Base-by-base conservation (phyloP, 805 yeast species). In the Ascoidea rubescens region DNA sequence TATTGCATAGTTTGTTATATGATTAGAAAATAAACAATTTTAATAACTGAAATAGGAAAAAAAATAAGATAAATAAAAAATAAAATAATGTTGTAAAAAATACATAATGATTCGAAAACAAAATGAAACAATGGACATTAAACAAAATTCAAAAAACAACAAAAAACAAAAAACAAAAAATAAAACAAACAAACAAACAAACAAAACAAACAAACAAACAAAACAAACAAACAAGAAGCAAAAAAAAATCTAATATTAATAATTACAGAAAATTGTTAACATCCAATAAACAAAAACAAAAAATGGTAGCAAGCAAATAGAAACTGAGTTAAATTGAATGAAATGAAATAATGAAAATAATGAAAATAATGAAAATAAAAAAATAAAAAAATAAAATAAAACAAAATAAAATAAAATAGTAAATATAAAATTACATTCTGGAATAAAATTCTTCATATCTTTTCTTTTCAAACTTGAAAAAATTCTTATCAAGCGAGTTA, bases 361-460 rank as follows among this genome's bases (percentile, higher is more conserved):
- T n/a, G 45, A 14, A 14, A 14, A 14, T 14, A n/a, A n/a, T 2
- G 3, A 21, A 21, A 21, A 21, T 21, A 21, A 21, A 21, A 21
- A 2, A 21, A 21, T 21, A 21, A 21, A 21, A 21, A 21, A 21
- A 21, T 21, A 21, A 21, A 21, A 21, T n/a, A n/a, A 21, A 21
- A 21, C 3, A 21, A 2, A 21, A 21, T 21, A 21, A 21, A 21
- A 21, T 21, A 21, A 21, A 21, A 21, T 21, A 21, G 28, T 21
- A 21, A 21, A 21, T 3, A 21, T 21, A 21, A 21, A 21, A 7
- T 51, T 52, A 55, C 51, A 55, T 55, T 49, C 55, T 51, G 7
- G 55, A 37, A 45, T 55, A 55, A 47, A 54, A 55, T 31, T 55
- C 58, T 46, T 55, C 58, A 33, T 54, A 55, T 50, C 58, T 53